Evolutionary conservation across 208 protist genomes (phyloP).

Genomic region (Leishmania amazonensis): DNA sequence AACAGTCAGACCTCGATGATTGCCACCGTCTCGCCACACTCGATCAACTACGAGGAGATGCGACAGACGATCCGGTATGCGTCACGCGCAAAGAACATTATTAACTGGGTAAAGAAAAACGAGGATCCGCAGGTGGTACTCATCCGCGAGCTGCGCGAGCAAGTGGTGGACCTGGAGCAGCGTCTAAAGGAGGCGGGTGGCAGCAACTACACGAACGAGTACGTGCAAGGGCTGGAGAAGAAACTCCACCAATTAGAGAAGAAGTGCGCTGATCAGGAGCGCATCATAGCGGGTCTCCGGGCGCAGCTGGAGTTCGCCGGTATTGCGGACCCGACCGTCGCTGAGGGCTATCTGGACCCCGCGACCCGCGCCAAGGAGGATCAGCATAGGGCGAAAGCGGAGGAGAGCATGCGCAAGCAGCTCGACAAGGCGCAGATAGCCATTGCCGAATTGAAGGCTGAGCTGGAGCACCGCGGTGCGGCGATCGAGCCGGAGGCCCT

Average conservation of each 20-base stretch:
- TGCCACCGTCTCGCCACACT: constrained; percentile 91
- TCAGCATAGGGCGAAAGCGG: constrained; percentile 23
- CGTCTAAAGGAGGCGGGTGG: constrained; percentile 60
- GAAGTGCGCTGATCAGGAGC: constrained; percentile 62
- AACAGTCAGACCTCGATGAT: constrained; percentile 96
- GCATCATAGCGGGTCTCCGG: constrained; percentile 48
- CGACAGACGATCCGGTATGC: constrained; percentile 93
- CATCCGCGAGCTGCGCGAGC: constrained; percentile 53
- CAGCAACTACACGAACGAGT: constrained; percentile 68
- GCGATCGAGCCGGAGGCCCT: constrained; percentile 31
- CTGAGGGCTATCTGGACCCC: constrained; percentile 29
- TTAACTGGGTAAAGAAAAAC: constrained; percentile 91
- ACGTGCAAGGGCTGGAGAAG: constrained; percentile 58
- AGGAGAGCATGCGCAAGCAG: constrained; percentile 36
- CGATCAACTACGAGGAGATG: constrained; percentile 92
- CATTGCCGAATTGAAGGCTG: constrained; percentile 39
- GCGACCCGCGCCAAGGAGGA: constrained; percentile 21
- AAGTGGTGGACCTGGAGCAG: constrained; percentile 64
- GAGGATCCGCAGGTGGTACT: constrained; percentile 88
- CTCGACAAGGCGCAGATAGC: constrained; percentile 45
- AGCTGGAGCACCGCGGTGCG: constrained; percentile 41
- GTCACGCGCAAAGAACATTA: constrained; percentile 90
- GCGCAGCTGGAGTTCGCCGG: constrained; percentile 50
- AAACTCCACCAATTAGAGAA: constrained; percentile 42
- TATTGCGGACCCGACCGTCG: constrained; percentile 40